Evolutionary conservation across 768 basidiomycete species (phyloP).

Genomic region (Calocybe cyanea): DNA sequence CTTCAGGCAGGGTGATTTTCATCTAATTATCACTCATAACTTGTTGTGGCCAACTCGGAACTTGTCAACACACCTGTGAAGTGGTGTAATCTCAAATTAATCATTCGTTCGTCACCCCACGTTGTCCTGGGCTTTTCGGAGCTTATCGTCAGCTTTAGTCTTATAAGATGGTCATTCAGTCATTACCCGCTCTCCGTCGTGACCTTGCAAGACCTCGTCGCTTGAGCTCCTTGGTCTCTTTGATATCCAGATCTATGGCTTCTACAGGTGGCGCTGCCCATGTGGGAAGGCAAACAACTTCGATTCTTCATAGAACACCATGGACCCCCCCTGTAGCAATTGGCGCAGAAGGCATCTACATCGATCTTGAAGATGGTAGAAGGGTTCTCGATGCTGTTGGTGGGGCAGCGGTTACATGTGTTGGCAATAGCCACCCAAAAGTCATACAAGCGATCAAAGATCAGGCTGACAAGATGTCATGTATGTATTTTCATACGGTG

Average conservation of each 20-base stretch:
- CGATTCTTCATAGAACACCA: constrained; percentile 66
- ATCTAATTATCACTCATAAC: too few species aligned
- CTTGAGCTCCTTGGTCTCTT: neutral
- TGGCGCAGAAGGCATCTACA: constrained; percentile 63
- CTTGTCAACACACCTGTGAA: neutral
- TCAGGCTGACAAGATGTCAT: constrained; percentile 74
- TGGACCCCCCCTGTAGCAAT: constrained; percentile 72
- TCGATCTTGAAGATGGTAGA: constrained; percentile 67
- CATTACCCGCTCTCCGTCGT: neutral
- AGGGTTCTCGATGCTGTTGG: constrained; percentile 77
- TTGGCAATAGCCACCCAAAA: constrained; percentile 71
- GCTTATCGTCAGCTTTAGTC: too few species aligned
- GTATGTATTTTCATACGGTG: constrained; percentile 39
- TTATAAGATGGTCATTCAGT: too few species aligned
- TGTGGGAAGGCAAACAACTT: constrained; percentile 13
- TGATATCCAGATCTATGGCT: neutral
- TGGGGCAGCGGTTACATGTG: constrained; percentile 79
- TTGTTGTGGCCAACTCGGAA: too few species aligned
- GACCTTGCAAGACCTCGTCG: neutral
- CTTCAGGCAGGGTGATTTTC: too few species aligned
- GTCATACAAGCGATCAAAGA: constrained; percentile 75
- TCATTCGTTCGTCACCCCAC: too few species aligned
- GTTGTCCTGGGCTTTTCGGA: too few species aligned
- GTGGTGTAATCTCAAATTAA: constrained; percentile 6
- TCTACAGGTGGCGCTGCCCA: neutral